Conservation (phyloP, 2,329 filamentous ascomycete species). For the Ophioceras dolichostomum region DNA sequence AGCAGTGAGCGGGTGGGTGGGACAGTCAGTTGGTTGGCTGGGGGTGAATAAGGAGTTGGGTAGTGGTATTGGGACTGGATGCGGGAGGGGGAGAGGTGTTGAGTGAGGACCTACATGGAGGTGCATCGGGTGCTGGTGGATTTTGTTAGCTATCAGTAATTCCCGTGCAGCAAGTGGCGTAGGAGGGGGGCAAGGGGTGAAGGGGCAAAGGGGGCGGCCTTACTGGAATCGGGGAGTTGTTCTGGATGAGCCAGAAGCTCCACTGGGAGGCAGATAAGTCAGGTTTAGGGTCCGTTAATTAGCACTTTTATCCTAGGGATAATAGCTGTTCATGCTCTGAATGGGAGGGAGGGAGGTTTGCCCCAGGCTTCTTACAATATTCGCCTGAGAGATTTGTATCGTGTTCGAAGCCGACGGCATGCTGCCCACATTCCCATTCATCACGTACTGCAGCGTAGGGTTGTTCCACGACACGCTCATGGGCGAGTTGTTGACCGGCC, state of each 20-base stretch:
- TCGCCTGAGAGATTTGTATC: constrained; percentile 1
- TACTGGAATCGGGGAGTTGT: constrained; percentile 14
- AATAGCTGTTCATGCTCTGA: no score
- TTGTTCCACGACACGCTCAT: constrained; percentile 19
- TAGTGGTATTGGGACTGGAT: no score
- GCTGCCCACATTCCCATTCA: constrained; percentile 11
- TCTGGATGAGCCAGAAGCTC: constrained; percentile 21
- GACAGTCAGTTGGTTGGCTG: constrained; percentile 9
- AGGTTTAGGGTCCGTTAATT: constrained; percentile 5
- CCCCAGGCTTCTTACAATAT: constrained; percentile 4
- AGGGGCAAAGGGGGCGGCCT: no score
- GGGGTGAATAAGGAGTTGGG: no score
- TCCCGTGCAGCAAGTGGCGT: no score
- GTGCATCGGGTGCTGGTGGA: constrained; percentile 15
- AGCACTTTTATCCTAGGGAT: no score
- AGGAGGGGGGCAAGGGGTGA: no score
- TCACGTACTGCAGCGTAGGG: constrained; percentile 19
- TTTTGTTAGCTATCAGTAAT: no score
- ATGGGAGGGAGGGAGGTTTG: no score
- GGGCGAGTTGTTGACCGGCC: constrained; percentile 15
- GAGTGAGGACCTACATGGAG: constrained; percentile 11
- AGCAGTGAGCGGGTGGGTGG: background rate
- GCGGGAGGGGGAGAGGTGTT: no score
- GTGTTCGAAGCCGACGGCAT: constrained; percentile 6
- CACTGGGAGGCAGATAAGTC: constrained; percentile 10